Conservation (phyloP, 495 filamentous ascomycete species). For the Elasticomyces elasticus region DNA sequence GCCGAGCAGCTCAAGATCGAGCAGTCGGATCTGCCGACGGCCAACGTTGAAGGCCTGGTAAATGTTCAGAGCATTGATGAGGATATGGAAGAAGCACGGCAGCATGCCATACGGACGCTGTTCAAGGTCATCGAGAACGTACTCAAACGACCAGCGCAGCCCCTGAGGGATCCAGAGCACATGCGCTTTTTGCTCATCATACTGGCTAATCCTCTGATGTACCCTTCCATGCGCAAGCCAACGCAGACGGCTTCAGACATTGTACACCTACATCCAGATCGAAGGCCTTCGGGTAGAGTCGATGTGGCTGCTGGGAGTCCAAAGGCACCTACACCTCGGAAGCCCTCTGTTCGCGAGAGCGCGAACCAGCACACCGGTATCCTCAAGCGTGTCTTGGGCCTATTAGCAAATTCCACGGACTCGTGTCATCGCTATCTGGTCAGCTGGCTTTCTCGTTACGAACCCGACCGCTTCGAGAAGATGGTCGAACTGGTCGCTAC, state of each 20-base stretch:
- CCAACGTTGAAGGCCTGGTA: conserved; percentile 21
- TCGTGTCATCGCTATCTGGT: conserved; percentile 75
- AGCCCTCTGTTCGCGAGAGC: conserved; percentile 3
- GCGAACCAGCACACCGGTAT: conserved; percentile 42
- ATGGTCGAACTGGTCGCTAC: conserved; percentile 65
- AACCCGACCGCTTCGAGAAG: conserved; percentile 56
- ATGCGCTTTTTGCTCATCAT: conserved; percentile 75
- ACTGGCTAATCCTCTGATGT: conserved; percentile 69
- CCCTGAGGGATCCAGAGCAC: conserved; percentile 58
- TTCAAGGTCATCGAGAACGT: conserved; percentile 76
- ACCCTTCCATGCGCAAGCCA: conserved; percentile 29
- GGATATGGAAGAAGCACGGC: conserved; percentile 55
- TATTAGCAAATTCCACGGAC: conserved; percentile 65
- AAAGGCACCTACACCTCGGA: conserved; percentile 6
- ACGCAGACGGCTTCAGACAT: not conserved
- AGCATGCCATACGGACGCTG: conserved; percentile 57
- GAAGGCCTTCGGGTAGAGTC: conserved; percentile 1
- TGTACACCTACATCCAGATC: not conserved
- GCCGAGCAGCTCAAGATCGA: conserved; percentile 36
- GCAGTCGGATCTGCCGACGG: conserved; percentile 22
- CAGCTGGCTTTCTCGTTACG: conserved; percentile 71
- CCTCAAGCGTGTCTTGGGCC: conserved; percentile 73
- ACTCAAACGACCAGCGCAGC: conserved; percentile 72
- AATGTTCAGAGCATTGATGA: conserved; percentile 38
- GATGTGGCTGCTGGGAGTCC: not conserved